phyloP scores from a whole-genome alignment of 202 grass and related monocot genomes.

The Hordeum pubiflorum region DNA sequence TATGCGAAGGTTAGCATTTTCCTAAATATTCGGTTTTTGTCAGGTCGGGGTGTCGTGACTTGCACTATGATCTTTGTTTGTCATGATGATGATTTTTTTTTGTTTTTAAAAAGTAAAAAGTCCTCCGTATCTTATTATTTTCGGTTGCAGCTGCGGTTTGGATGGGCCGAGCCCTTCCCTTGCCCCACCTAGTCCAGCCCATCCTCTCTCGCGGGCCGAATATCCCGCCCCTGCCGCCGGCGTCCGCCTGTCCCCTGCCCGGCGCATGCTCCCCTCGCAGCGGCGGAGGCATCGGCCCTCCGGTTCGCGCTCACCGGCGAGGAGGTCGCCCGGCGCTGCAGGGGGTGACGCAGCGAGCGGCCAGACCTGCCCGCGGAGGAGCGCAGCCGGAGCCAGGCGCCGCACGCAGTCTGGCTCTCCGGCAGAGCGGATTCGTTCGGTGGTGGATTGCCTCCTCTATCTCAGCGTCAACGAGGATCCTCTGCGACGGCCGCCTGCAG shows the following conservation, averaged over 20 bases:
- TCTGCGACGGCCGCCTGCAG: not conserved
- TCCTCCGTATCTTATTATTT: too few relatives aligned
- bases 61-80: too few relatives aligned
- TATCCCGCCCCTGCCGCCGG: not conserved
- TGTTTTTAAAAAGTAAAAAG: too few relatives aligned
- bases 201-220: not conserved
- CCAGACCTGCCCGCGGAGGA: not conserved
- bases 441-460: not conserved
- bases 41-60: too few relatives aligned
- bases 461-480: not conserved
- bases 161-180: too few relatives aligned
- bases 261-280: not conserved
- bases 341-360: not conserved
- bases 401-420: not conserved
- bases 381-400: not conserved
- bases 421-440: not conserved
- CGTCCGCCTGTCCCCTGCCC: not conserved
- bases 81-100: too few relatives aligned
- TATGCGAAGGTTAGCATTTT: too few relatives aligned
- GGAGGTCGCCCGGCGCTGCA: not conserved
- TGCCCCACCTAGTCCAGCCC: not conserved
- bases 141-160: too few relatives aligned
- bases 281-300: not conserved
- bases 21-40: too few relatives aligned
- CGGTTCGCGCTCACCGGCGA: not conserved